phyloP scores from a whole-genome alignment of 441 rosid genomes.

The Macaranga tanarius region DNA sequence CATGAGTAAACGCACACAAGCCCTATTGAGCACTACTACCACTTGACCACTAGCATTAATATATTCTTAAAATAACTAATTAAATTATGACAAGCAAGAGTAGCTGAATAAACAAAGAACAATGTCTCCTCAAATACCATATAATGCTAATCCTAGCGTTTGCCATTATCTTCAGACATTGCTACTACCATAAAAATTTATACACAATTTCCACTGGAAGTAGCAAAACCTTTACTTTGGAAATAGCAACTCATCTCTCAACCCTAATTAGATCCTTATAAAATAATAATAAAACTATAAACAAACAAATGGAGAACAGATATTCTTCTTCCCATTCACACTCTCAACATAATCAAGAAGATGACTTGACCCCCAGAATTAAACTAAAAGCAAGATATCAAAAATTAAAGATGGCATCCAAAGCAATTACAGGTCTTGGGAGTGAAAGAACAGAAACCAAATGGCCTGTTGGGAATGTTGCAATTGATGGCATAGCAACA shows the following conservation, averaged over 20 bases:
- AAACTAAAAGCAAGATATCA: conserved; percentile 17
- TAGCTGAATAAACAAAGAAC: conserved; percentile 25
- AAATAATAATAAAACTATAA: conserved; percentile 34
- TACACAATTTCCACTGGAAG: conserved; percentile 39
- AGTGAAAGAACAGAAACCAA: conserved; percentile 95
- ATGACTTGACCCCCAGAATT: conserved; percentile 7
- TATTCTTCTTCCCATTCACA: conserved; percentile 44
- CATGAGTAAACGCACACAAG: conserved; percentile 27
- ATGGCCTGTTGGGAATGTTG: conserved; percentile 96
- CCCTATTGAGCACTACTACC: conserved; percentile 20
- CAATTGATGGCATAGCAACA: conserved; percentile 98
- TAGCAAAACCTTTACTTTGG: conserved; percentile 32
- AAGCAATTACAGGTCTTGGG: conserved; percentile 97
- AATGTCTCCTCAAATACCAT: conserved; percentile 21
- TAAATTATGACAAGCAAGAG: conserved; percentile 25
- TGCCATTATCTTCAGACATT: conserved; percentile 27
- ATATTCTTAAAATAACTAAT: conserved; percentile 23
- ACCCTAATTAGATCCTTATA: conserved; percentile 13
- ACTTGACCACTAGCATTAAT: conserved; percentile 32
- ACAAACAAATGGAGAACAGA: conserved; percentile 56
- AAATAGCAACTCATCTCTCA: conserved; percentile 34
- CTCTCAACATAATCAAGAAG: conserved; percentile 33
- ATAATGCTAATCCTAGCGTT: conserved; percentile 20
- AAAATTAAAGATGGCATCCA: conserved; percentile 70
- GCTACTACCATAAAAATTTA: conserved; percentile 36